Evolutionary conservation across 495 filamentous ascomycete species (phyloP).

Genomic region (Aspergillus cavernicola): DNA sequence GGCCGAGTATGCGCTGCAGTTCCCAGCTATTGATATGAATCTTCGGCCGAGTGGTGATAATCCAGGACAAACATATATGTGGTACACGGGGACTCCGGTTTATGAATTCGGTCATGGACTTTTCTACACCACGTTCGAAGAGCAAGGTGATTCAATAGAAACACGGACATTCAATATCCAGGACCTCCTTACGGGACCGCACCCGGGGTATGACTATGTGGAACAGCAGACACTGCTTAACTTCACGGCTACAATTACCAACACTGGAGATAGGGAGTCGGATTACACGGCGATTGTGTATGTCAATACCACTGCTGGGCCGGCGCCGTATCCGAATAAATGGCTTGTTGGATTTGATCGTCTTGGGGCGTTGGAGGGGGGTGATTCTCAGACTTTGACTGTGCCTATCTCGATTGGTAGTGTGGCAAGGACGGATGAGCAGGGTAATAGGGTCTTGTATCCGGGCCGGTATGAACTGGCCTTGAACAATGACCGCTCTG

Average conservation of each 20-base stretch:
- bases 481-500: conserved; percentile 47
- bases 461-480: conserved; percentile 60
- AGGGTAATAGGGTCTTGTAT: conserved; percentile 59
- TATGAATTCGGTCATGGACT: conserved; percentile 56
- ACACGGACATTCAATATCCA: conserved; percentile 25
- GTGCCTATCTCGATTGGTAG: conserved; percentile 55
- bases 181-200: conserved; percentile 22
- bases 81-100: conserved; percentile 53
- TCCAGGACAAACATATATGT: conserved; percentile 58
- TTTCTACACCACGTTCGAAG: conserved; percentile 48
- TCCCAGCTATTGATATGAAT: conserved; percentile 55
- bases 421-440: conserved; percentile 54
- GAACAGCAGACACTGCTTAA: conserved; percentile 43
- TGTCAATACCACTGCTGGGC: conserved; percentile 51
- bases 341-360: conserved; percentile 59
- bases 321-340: conserved; percentile 60
- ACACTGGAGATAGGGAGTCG: conserved; percentile 52
- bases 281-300: conserved; percentile 61
- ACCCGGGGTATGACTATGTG: conserved; percentile 22
- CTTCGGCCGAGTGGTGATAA: conserved; percentile 44
- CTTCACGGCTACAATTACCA: conserved; percentile 40
- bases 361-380: conserved; percentile 41
- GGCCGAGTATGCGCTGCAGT: conserved; percentile 46
- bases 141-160: conserved; percentile 14
- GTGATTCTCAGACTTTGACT: conserved; percentile 28